These are phyloP conservation scores for Gremmenia infestans DNA, from an alignment of 2,329 filamentous ascomycete species.

Conservation along the genomic window DNA sequence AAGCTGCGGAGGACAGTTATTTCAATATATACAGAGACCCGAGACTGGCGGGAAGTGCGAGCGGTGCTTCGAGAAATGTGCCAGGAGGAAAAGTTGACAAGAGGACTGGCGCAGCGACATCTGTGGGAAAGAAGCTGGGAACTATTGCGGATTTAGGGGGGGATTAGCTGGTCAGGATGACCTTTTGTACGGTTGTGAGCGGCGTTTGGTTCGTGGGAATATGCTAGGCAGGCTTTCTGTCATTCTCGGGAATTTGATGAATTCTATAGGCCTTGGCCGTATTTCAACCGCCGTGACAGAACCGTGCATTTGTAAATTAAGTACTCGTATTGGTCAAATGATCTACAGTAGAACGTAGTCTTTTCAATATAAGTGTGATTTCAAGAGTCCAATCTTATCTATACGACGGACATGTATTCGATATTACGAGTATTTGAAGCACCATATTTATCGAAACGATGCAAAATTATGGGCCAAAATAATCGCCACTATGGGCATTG, in stretches of 20 bases:
- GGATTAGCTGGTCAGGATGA: slow-evolving; percentile 5
- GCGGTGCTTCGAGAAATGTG: slow-evolving; percentile 13
- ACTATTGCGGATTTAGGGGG: slow-evolving; percentile 30
- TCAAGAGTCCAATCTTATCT: too few relatives aligned
- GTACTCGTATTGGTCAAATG: too few relatives aligned
- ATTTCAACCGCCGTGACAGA: too few relatives aligned
- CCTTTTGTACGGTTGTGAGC: too few relatives aligned
- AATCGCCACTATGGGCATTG: background rate
- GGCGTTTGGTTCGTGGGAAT: background rate
- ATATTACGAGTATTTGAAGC: too few relatives aligned
- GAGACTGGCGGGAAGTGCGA: background rate
- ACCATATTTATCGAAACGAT: too few relatives aligned
- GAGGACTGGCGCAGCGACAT: slow-evolving; percentile 27
- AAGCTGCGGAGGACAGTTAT: slow-evolving; percentile 52
- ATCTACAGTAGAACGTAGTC: too few relatives aligned
- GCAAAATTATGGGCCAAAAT: too few relatives aligned
- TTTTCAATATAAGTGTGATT: too few relatives aligned
- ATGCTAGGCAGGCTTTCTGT: background rate
- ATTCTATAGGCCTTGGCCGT: too few relatives aligned
- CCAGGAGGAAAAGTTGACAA: slow-evolving; percentile 4
- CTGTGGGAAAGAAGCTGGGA: slow-evolving; percentile 29
- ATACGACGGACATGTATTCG: too few relatives aligned
- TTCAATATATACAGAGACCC: slow-evolving; percentile 46
- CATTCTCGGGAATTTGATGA: background rate
- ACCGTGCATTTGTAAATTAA: too few relatives aligned